phyloP scores from a whole-genome alignment of 345 rosid species.

The Gossypium sturtianum region DNA sequence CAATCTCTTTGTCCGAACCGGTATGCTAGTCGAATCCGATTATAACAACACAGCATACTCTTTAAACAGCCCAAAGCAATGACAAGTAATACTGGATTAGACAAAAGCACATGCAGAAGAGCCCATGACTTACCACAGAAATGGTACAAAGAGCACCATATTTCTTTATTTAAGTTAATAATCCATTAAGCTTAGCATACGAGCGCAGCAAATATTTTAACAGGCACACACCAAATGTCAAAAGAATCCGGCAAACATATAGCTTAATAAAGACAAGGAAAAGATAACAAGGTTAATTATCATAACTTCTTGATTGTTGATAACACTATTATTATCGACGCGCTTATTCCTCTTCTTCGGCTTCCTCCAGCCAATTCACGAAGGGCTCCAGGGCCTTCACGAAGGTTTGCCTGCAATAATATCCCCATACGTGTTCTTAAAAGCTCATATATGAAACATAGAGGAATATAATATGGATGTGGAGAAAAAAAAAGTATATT shows the following conservation, averaged over 20 bases:
- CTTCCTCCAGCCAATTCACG: slow-evolving; percentile 97
- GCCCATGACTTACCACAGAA: neutral
- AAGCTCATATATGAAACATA: neutral
- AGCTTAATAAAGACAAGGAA: neutral
- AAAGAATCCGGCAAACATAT: neutral
- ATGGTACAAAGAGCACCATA: neutral
- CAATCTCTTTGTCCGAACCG: too few species aligned
- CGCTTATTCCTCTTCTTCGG: slow-evolving; percentile 85
- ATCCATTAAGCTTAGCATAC: slow-evolving; percentile 1
- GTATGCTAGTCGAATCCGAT: too few species aligned
- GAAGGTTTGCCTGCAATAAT: slow-evolving; percentile 61
- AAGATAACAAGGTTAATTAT: neutral
- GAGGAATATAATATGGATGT: neutral
- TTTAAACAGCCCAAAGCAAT: neutral
- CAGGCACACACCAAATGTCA: neutral
- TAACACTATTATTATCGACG: neutral
- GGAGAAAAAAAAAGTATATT: neutral
- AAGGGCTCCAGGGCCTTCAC: slow-evolving; percentile 92
- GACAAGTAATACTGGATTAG: neutral
- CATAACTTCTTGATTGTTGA: neutral
- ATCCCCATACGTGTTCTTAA: neutral
- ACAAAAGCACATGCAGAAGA: neutral
- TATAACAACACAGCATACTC: neutral
- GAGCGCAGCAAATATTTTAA: neutral
- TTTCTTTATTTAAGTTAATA: neutral